Conservation (phyloP, 2,329 filamentous ascomycete genomes). For the Parasarocladium wereldwijsianum region DNA sequence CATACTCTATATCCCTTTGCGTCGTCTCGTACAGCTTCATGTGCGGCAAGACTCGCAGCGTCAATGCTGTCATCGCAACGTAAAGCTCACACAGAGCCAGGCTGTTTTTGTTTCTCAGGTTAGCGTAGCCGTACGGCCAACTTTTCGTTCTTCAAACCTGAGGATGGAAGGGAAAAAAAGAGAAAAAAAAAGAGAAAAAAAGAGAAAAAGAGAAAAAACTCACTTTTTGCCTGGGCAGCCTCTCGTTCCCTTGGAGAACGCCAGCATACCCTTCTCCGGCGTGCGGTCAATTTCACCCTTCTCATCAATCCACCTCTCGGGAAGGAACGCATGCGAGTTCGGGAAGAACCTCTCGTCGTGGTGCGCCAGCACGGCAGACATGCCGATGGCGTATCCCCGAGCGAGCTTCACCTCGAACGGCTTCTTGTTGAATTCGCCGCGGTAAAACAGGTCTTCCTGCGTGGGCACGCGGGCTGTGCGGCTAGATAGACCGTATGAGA, state of each 20-base stretch:
- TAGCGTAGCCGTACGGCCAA: background rate
- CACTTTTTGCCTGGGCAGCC: conserved; percentile 18
- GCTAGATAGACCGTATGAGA: conserved; percentile 17
- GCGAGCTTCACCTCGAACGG: conserved; percentile 14
- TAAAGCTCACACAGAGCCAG: conserved; percentile 17
- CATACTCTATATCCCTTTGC: conserved; percentile 13
- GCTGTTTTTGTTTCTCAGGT: conserved; percentile 5
- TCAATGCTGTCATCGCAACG: conserved; percentile 11
- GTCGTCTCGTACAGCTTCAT: conserved; percentile 14
- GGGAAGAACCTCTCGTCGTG: conserved; percentile 20
- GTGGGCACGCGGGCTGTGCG: conserved; percentile 14
- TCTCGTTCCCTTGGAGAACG: conserved; percentile 23
- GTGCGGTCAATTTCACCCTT: conserved; percentile 10
- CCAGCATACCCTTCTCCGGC: conserved; percentile 18
- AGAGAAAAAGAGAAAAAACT: background rate
- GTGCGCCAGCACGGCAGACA: conserved; percentile 20
- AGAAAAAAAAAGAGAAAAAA: background rate
- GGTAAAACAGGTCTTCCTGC: conserved; percentile 16
- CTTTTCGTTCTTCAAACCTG: background rate
- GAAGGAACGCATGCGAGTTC: conserved; percentile 18
- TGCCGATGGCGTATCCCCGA: conserved; percentile 19
- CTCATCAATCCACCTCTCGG: conserved; percentile 22
- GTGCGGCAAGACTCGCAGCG: conserved; percentile 14
- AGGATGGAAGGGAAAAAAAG: conserved; percentile 1
- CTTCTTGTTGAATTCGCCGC: conserved; percentile 9